These are phyloP conservation scores for Cajanus cajan DNA, from an alignment of 306 rosid species.

Conservation along the genomic window DNA sequence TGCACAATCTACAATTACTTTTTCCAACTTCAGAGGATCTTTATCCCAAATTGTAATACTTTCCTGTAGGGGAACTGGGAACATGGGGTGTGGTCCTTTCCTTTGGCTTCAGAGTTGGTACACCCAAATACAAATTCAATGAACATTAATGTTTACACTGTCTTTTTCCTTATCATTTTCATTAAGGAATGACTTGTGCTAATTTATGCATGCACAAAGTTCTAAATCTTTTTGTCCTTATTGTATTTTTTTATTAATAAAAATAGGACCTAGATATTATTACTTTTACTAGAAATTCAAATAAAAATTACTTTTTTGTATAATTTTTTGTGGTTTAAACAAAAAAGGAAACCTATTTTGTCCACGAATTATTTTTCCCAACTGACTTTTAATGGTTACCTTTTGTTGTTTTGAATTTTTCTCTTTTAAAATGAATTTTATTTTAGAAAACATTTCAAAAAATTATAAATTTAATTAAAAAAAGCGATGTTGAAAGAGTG, in stretches of 20 bases:
- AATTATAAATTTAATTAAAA: neutral
- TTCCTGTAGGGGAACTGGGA: slow-evolving; percentile 11
- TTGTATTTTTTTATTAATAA: no score
- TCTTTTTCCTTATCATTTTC: neutral
- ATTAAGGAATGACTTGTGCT: no score
- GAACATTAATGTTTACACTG: neutral
- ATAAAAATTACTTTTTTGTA: no score
- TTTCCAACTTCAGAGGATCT: no score
- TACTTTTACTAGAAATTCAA: no score
- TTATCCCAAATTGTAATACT: neutral
- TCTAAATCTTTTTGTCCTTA: no score
- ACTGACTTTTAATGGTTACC: neutral
- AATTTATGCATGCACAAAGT: no score
- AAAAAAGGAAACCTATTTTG: neutral
- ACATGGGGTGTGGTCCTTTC: neutral
- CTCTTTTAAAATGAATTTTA: neutral
- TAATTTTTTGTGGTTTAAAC: neutral
- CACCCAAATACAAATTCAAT: slow-evolving; percentile 8
- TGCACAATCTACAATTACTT: no score
- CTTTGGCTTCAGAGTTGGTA: neutral
- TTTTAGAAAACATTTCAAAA: neutral
- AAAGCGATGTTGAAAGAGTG: neutral
- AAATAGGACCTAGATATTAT: no score
- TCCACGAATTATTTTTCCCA: neutral
- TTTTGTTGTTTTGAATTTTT: neutral